phyloP scores from a whole-genome alignment of 768 basidiomycete species.

The Guyanaporus albipodus region DNA sequence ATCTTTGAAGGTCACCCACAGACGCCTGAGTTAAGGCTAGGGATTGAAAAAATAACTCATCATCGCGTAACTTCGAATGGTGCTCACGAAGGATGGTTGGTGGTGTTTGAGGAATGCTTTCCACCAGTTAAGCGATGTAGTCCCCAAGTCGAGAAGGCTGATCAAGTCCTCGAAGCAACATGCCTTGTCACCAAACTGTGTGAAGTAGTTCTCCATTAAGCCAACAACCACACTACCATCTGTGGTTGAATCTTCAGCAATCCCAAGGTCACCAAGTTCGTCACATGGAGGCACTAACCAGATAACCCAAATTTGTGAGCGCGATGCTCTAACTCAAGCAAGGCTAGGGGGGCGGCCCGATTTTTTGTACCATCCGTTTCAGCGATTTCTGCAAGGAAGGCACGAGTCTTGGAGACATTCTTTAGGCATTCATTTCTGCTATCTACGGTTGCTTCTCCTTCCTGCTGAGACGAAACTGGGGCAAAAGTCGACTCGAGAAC shows the following conservation, averaged over 20 bases:
- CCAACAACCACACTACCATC: slow-evolving; percentile 42
- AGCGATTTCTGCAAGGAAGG: slow-evolving; percentile 53
- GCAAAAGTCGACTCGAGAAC: slow-evolving; percentile 66
- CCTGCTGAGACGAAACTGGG: slow-evolving; percentile 27
- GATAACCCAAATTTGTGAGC: slow-evolving; percentile 45
- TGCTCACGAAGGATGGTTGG: slow-evolving; percentile 46
- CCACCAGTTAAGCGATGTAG: slow-evolving; percentile 48
- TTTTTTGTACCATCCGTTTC: slow-evolving; percentile 67
- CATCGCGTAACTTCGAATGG: slow-evolving; percentile 10
- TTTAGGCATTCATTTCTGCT: slow-evolving; percentile 37
- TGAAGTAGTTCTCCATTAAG: slow-evolving; percentile 65
- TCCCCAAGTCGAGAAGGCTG: slow-evolving; percentile 55
- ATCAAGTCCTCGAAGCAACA: slow-evolving; percentile 86
- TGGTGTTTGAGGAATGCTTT: slow-evolving; percentile 48
- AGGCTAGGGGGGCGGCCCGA: slow-evolving; percentile 67
- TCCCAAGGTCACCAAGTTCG: not conserved
- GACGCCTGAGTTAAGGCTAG: slow-evolving; percentile 38
- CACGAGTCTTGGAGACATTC: slow-evolving; percentile 41
- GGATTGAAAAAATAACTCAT: slow-evolving; percentile 17
- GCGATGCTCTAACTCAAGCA: slow-evolving; percentile 73
- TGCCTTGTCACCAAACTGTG: slow-evolving; percentile 70
- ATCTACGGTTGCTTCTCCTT: slow-evolving; percentile 30
- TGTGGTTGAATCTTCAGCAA: slow-evolving; percentile 24
- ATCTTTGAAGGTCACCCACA: slow-evolving; percentile 51
- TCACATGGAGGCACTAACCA: slow-evolving; percentile 25